Conservation (phyloP, 129 eudicot genomes). For the Saposhnikovia divaricata region DNA sequence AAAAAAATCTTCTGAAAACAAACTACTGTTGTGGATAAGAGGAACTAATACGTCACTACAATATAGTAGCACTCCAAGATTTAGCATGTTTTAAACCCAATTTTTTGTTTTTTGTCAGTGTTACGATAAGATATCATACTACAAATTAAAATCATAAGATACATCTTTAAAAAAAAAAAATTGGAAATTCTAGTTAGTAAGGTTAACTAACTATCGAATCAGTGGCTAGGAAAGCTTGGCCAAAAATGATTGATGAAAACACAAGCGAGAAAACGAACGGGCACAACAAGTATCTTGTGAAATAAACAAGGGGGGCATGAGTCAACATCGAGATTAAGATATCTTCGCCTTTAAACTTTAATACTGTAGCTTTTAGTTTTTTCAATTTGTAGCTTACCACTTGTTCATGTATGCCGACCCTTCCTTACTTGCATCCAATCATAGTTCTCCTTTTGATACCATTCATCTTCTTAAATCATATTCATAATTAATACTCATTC, state of each 20-base stretch:
- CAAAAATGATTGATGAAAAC: background rate
- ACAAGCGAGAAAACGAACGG: background rate
- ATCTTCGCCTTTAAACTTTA: background rate
- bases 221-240: background rate
- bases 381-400: background rate
- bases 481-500: background rate
- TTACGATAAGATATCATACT: too few species aligned
- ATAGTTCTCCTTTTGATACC: background rate
- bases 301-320: background rate
- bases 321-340: slow-evolving; percentile 1
- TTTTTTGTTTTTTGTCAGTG: too few species aligned
- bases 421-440: slow-evolving; percentile 4
- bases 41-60: too few species aligned
- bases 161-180: too few species aligned
- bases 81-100: too few species aligned
- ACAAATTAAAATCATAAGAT: too few species aligned
- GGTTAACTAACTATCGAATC: background rate
- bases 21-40: too few species aligned
- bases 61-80: too few species aligned
- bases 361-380: background rate
- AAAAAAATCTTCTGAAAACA: too few species aligned
- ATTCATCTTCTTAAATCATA: background rate
- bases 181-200: too few species aligned
- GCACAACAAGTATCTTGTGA: background rate
- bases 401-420: background rate